These are phyloP conservation scores for slime mould (Dictyostelium discoideum) DNA, from an alignment of 78 protist genomes.

Conservation along the genomic window dicty_2.7 NC_007091.3:2045001-2045500, in stretches of 20 bases:
- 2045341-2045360: not conserved
- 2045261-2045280: too few relatives aligned
- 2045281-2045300: too few relatives aligned
- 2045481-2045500: too few relatives aligned
- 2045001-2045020: constrained; percentile 61
- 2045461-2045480: too few relatives aligned
- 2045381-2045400: too few relatives aligned
- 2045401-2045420: too few relatives aligned
- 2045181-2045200: not conserved
- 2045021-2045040: constrained; percentile 74
- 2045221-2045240: not conserved
- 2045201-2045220: not conserved
- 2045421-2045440: too few relatives aligned
- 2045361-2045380: not conserved
- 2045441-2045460: too few relatives aligned
- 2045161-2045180: not conserved
- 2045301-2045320: not conserved
- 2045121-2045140: constrained; percentile 82
- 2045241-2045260: too few relatives aligned
- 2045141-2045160: constrained; percentile 68
- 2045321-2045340: not conserved
- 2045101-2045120: constrained; percentile 84
- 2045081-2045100: constrained; percentile 66
- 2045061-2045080: constrained; percentile 76
- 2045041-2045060: constrained; percentile 73